phyloP scores from a whole-genome alignment of 1,139 yeast genomes.

The Geotrichum aggregatum region DNA sequence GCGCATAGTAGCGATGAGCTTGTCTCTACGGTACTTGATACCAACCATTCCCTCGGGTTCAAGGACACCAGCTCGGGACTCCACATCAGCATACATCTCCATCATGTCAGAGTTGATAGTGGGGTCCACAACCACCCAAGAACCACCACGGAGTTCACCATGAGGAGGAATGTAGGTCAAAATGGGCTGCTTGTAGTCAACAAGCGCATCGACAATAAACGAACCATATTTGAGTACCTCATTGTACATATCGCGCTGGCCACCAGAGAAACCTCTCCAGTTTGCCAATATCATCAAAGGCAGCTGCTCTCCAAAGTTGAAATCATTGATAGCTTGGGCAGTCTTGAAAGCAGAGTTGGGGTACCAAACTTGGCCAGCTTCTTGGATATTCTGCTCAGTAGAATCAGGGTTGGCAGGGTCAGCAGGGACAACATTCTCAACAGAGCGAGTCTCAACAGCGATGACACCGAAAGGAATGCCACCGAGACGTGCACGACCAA shows the following conservation, averaged over 20 bases:
- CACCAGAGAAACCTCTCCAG: constrained; percentile 99
- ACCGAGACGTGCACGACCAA: constrained; percentile 97
- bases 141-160: constrained; percentile 99
- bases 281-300: constrained; percentile 96
- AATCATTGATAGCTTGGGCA: constrained; percentile 95
- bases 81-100: constrained; percentile 98
- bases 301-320: constrained; percentile 95
- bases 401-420: constrained; percentile 98
- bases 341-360: constrained; percentile 99
- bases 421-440: constrained; percentile 90
- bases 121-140: constrained; percentile 99
- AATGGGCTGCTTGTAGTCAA: constrained; percentile 93
- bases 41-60: constrained; percentile 99
- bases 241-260: constrained; percentile 98
- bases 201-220: constrained; percentile 92
- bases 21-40: constrained; percentile 92
- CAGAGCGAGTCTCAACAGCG: constrained; percentile 87
- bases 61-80: constrained; percentile 94
- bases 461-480: constrained; percentile 98
- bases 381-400: constrained; percentile 80
- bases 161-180: constrained; percentile 95
- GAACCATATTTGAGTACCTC: constrained; percentile 97
- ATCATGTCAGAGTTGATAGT: constrained; percentile 93
- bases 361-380: constrained; percentile 99
- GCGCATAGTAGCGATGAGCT: constrained; percentile 80